phyloP scores from a whole-genome alignment of 495 filamentous ascomycete genomes.

The Annulohypoxylon stygium region DNA sequence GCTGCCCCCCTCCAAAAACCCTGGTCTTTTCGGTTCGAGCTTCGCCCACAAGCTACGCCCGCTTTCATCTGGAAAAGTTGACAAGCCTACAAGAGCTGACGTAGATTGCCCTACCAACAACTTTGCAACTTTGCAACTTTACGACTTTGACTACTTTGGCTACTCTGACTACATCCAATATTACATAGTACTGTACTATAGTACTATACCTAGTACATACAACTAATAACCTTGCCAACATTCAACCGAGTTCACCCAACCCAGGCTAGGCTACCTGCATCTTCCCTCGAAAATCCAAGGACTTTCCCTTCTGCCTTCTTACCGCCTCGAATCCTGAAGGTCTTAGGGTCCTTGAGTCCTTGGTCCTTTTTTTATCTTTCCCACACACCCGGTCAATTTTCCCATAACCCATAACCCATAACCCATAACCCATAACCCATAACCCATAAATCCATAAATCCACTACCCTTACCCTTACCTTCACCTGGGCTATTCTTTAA shows the following conservation, averaged over 20 bases:
- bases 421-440: neutral
- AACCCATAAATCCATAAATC: no score
- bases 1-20: constrained; percentile 27
- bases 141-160: neutral
- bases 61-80: constrained; percentile 36
- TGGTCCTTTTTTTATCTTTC: constrained; percentile 17
- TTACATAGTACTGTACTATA: no score
- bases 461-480: neutral
- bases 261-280: constrained; percentile 39
- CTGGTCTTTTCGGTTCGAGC: constrained; percentile 41
- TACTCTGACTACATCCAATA: no score
- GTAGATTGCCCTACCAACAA: constrained; percentile 35
- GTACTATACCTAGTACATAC: no score
- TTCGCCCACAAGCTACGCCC: constrained; percentile 47
- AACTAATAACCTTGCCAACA: constrained; percentile 25
- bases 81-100: constrained; percentile 37
- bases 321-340: constrained; percentile 39
- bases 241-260: constrained; percentile 39
- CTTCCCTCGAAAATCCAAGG: constrained; percentile 27
- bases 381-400: constrained; percentile 22
- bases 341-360: constrained; percentile 15
- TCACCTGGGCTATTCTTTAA: constrained; percentile 9
- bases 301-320: constrained; percentile 37
- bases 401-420: neutral
- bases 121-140: neutral